Evolutionary conservation across 768 basidiomycete species (phyloP).

Genomic region (Naganishia antarctica): DNA sequence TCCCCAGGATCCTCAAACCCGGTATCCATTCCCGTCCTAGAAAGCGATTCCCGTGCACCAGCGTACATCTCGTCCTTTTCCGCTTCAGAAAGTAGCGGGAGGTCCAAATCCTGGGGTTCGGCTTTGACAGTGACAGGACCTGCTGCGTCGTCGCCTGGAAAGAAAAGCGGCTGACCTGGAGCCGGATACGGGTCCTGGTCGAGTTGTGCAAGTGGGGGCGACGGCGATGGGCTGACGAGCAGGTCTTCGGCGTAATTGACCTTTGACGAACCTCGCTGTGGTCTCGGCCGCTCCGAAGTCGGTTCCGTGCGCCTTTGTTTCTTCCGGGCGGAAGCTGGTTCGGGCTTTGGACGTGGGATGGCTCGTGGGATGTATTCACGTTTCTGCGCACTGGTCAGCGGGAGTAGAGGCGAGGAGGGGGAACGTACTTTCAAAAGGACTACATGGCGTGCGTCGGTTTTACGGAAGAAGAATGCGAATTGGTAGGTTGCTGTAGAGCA

Average conservation of each 20-base stretch:
- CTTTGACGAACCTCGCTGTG: too few species aligned
- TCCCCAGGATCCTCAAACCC: conserved; percentile 22
- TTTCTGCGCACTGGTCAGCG: conserved; percentile 18
- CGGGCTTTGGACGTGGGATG: not conserved
- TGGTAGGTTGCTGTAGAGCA: conserved; percentile 67
- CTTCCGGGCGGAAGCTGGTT: conserved; percentile 7
- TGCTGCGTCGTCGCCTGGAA: conserved; percentile 23
- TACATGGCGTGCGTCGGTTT: conserved; percentile 69
- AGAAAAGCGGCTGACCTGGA: not conserved
- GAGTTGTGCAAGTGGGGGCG: not conserved
- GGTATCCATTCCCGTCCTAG: conserved; percentile 19
- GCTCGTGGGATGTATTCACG: conserved; percentile 20
- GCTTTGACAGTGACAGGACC: conserved; percentile 26
- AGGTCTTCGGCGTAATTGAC: not conserved
- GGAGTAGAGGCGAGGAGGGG: conserved; percentile 14
- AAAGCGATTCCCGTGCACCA: not conserved
- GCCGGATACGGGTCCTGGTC: not conserved
- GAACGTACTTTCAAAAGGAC: conserved; percentile 69
- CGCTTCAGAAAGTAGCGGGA: not conserved
- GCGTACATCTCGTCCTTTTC: conserved; percentile 22
- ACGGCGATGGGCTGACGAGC: not conserved
- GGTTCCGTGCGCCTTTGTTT: too few species aligned
- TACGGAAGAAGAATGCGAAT: conserved; percentile 82
- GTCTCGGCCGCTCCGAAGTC: too few species aligned
- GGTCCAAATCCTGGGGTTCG: conserved; percentile 28